Evolutionary conservation across 108 stramenopile genomes (phyloP).

Genomic region (Epithemia pelagica): DNA sequence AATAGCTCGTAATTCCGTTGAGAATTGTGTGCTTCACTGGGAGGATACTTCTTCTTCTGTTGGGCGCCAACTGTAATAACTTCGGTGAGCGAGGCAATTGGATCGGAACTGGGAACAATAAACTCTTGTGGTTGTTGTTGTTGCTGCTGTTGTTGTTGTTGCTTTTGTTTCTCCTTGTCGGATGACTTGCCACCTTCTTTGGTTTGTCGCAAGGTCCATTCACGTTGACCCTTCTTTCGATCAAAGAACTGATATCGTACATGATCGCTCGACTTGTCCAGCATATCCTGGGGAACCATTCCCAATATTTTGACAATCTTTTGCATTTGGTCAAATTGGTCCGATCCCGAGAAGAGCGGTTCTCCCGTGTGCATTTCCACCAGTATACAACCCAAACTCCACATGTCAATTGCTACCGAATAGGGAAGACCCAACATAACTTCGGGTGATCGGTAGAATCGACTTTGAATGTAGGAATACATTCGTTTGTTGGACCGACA

Average conservation of each 20-base stretch:
- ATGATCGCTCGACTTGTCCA: conserved; percentile 65
- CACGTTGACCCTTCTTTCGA: conserved; percentile 32
- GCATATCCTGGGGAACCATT: conserved; percentile 77
- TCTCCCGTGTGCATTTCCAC: conserved; percentile 98
- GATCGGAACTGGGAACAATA: conserved; percentile 59
- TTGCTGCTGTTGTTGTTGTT: conserved; percentile 9
- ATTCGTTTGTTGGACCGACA: conserved; percentile 86
- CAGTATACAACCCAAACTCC: conserved; percentile 98
- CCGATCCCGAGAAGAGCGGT: conserved; percentile 93
- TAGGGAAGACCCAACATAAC: conserved; percentile 97
- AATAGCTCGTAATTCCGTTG: conserved; percentile 81
- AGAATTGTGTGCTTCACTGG: conserved; percentile 71
- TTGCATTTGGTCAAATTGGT: conserved; percentile 96
- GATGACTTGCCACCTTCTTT: conserved; percentile 19
- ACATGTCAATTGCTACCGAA: conserved; percentile 95
- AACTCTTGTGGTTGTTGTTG: conserved; percentile 12
- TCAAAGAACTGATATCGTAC: conserved; percentile 77
- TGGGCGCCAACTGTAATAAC: conserved; percentile 60
- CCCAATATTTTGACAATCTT: conserved; percentile 94
- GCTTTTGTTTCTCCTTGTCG: conserved; percentile 12
- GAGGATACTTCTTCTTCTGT: conserved; percentile 59
- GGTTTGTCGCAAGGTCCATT: conserved; percentile 38
- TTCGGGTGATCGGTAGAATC: conserved; percentile 98
- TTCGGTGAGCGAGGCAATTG: conserved; percentile 62
- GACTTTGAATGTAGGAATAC: conserved; percentile 98